Conservation (phyloP, 345 rosid species). For the Raphanus raphanistrum region DNA sequence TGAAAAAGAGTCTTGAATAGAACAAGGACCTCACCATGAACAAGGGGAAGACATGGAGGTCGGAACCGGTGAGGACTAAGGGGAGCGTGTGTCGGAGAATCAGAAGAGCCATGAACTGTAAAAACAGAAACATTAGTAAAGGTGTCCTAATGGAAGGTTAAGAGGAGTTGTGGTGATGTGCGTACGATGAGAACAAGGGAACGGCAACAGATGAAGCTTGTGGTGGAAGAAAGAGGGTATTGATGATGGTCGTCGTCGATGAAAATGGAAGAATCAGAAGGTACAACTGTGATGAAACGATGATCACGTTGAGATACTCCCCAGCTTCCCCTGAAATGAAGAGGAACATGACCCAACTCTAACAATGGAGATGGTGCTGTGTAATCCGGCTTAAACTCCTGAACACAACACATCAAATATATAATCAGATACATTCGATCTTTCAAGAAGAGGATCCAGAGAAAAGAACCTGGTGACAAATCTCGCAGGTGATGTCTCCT, state of each 20-base stretch:
- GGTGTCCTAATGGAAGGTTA: background rate
- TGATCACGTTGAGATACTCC: slow-evolving; percentile 64
- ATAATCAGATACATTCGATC: background rate
- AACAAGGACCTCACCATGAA: slow-evolving; percentile 46
- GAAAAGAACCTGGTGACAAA: slow-evolving; percentile 72
- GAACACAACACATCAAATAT: slow-evolving; percentile 20
- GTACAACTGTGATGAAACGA: slow-evolving; percentile 64
- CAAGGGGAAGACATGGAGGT: slow-evolving; percentile 53
- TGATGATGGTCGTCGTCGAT: slow-evolving; percentile 46
- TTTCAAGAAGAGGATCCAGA: background rate
- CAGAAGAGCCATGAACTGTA: slow-evolving; percentile 79
- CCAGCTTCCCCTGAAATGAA: slow-evolving; percentile 90
- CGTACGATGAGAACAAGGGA: slow-evolving; percentile 63
- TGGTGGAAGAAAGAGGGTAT: slow-evolving; percentile 49
- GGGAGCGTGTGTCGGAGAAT: slow-evolving; percentile 79
- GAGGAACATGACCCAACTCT: slow-evolving; percentile 70
- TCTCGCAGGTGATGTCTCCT: slow-evolving; percentile 82
- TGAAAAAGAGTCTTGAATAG: background rate
- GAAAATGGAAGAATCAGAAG: slow-evolving; percentile 55
- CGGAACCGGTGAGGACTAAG: slow-evolving; percentile 45
- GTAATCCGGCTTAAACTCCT: slow-evolving; percentile 84
- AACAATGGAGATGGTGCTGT: slow-evolving; percentile 80
- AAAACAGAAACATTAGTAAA: slow-evolving; percentile 10
- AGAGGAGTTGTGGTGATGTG: slow-evolving; percentile 1
- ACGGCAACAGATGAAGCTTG: slow-evolving; percentile 63